Conservation (phyloP, 768 basidiomycete genomes). For the Boletus sp. region DNA sequence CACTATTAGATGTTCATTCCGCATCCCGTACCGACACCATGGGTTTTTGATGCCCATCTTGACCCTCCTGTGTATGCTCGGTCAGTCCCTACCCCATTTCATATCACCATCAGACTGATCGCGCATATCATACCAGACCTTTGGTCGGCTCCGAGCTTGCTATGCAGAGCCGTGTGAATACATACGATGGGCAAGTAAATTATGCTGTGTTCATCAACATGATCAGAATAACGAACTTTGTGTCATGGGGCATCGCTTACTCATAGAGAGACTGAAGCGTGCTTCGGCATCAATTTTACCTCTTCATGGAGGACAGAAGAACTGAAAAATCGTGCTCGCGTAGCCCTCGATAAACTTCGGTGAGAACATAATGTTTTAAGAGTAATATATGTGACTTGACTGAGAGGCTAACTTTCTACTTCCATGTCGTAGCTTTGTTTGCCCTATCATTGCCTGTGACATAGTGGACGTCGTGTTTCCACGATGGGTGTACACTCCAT, state of each 20-base stretch:
- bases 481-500: constrained; percentile 8
- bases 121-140: not conserved
- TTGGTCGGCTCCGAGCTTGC: constrained; percentile 18
- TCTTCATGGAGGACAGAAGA: no score
- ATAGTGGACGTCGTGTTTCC: no score
- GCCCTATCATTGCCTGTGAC: not conserved
- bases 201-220: not conserved
- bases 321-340: no score
- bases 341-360: no score
- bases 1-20: no score
- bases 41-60: not conserved
- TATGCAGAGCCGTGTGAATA: constrained; percentile 11
- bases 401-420: no score
- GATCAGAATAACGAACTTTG: not conserved
- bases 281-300: constrained; percentile 14
- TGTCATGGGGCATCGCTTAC: no score
- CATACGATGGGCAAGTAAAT: constrained; percentile 16
- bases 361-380: not conserved
- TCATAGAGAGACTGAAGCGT: constrained; percentile 14
- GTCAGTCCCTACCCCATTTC: not conserved
- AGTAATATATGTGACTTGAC: no score
- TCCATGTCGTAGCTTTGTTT: constrained; percentile 12
- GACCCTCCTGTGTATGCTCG: constrained; percentile 16
- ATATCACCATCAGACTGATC: not conserved
- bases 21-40: no score